phyloP scores from a whole-genome alignment of 768 basidiomycete genomes.

The Tulasnella sp. region DNA sequence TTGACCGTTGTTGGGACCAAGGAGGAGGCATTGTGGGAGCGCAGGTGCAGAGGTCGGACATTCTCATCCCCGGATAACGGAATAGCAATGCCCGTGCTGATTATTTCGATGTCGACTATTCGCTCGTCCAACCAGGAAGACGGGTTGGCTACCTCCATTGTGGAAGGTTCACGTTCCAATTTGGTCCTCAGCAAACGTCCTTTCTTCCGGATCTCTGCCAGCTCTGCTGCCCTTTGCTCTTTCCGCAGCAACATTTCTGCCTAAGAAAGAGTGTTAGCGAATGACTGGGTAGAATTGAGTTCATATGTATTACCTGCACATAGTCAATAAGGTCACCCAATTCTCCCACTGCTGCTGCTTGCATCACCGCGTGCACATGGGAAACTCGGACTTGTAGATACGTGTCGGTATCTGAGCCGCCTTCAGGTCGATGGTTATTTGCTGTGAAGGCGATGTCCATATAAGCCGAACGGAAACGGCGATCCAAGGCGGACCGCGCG shows the following conservation, averaged over 20 bases:
- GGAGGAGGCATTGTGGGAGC: constrained; percentile 39
- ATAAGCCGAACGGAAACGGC: constrained; percentile 71
- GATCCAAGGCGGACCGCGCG: constrained; percentile 46
- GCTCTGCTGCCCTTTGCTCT: constrained; percentile 69
- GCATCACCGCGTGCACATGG: constrained; percentile 89
- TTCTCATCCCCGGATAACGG: constrained; percentile 66
- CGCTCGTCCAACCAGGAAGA: constrained; percentile 39
- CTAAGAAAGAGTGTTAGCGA: constrained; percentile 40
- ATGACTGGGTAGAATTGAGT: constrained; percentile 26
- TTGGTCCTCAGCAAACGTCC: constrained; percentile 67
- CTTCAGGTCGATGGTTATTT: constrained; percentile 28
- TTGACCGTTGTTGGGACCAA: constrained; percentile 46
- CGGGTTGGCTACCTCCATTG: constrained; percentile 21
- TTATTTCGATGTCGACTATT: constrained; percentile 39
- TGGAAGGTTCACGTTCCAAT: constrained; percentile 47
- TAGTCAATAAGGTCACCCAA: constrained; percentile 85
- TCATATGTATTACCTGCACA: constrained; percentile 56
- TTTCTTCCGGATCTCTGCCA: constrained; percentile 80
- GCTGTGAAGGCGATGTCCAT: constrained; percentile 70
- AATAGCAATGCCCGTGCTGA: constrained; percentile 83
- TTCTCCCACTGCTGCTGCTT: constrained; percentile 87
- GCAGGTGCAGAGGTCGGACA: constrained; percentile 40
- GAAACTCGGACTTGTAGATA: constrained; percentile 52
- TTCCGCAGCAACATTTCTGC: constrained; percentile 69
- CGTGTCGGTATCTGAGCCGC: constrained; percentile 9